Base-by-base conservation (phyloP, 1,284 basidiomycete species). In the Trametes versicolor region DNA sequence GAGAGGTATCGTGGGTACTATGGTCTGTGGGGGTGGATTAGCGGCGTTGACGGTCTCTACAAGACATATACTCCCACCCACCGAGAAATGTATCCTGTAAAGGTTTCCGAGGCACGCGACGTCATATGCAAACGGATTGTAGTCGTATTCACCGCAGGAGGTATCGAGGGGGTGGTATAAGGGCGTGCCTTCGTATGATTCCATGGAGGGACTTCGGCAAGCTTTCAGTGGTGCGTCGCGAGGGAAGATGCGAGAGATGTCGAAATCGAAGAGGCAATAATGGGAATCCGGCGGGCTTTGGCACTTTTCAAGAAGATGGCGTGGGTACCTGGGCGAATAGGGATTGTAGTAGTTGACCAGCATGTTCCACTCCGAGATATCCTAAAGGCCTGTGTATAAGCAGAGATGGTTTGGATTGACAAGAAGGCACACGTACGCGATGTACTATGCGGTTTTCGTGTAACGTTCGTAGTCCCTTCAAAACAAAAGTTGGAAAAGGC, bases 211-310 rank as follows among this genome's bases (percentile, higher is more conserved):
- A 13, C 45, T 21, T 6, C 45, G 55, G 10, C 56, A 52, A 12
- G 12, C 19, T 0, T 34, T 23, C 8, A 56, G 27, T 7, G 56
- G 27, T 8, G 47, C 55, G 17, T 41, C 37, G 3, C 27, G 43
- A 17, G 57, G 60, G 13, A 59, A 49, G 8, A 15, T 25, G 15
- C 34, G 13, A 1, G 64, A 62, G 19, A 62, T 9, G 45, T 62
- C 48, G 52, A 65, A 66, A 36, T 66, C 64, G 12, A 62, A 58
- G 27, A 66, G 52, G 50, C 45, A 49, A 23, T 66, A 66, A 8
- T 43, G 50, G 21, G 36, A 49, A 13, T 47, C 29, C 7, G 21
- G 8, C 17, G 49, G 34, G 25, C 53, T 29, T 12, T 36, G 2
- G 23, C 51, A 47, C 8, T 55, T 4, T 1, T 29, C 23, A 39